Evolutionary conservation across 352 stramenopile species (phyloP), one percentile per base, ranked within the genome.

Genomic region (Blastocystis sp.): DNA sequence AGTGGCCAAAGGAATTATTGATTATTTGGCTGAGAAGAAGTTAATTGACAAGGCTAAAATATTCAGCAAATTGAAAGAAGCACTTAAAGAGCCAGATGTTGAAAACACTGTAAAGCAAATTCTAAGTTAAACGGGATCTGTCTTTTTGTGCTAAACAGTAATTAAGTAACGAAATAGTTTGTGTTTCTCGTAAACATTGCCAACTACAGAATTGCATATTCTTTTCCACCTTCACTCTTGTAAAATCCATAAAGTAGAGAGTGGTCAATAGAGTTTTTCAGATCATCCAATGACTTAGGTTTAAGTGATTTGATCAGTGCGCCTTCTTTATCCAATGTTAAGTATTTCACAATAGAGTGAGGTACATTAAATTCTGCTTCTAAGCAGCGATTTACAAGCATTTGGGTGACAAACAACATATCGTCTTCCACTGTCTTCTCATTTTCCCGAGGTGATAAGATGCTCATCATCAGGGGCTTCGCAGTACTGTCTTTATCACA

Each of bases 151-250:
- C 11, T 59, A 59, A 59, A 59, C 20, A 59, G 50, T 59, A 59
- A n/a, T 13, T 9, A 20, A 18, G 50, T 56, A 56, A 18, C 18
- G 50, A n/a, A n/a, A 59, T 1, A 59, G 50, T 13, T 59, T 59
- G 50, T 59, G 20, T 20, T 37, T 45, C 50, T 18, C 62, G 64
- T 53, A 80, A 50, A 47, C 70, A 62, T 0, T 13, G 20, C 45
- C 70, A 56, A 80, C 70, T 80, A 80, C 45, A 80, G 9, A 45
- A 62, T 43, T 3, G 70, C 70, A 43, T 66, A 80, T 26, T 39
- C 70, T 6, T 63, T 34, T 23, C 55, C 50, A 9, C 45, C n/a
- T 26, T 80, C 45, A 39, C 41, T 64, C 15, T 64, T 20, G 64
- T 80, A 80, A 23, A 61, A 62, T 29, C 70, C 70, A 41, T 80